phyloP scores from a whole-genome alignment of 352 stramenopile genomes.

The Ophiocytium majus region DNA sequence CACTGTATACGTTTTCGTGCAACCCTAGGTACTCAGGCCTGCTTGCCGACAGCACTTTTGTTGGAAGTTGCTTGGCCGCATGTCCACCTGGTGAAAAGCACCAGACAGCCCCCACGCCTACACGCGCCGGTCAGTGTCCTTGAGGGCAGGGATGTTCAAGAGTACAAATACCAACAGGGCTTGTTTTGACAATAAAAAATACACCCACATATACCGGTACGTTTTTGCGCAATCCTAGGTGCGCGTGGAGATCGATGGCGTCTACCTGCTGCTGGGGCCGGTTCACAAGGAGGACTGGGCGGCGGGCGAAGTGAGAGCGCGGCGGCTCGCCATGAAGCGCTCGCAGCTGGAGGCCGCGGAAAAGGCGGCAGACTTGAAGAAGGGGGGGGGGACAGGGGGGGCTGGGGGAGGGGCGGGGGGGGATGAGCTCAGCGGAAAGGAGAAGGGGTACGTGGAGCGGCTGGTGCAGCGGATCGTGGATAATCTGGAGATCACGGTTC shows the following conservation, averaged over 20 bases:
- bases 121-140: too few species aligned
- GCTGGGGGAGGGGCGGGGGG: background rate
- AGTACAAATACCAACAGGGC: too few species aligned
- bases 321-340: conserved; percentile 38
- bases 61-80: too few species aligned
- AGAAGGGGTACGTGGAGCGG: conserved; percentile 55
- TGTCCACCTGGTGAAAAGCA: too few species aligned
- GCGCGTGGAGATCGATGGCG: conserved; percentile 53
- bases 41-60: too few species aligned
- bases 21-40: too few species aligned
- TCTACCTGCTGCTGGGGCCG: conserved; percentile 56
- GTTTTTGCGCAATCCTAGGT: too few species aligned
- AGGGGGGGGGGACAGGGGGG: background rate
- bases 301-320: conserved; percentile 40
- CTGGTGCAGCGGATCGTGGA: conserved; percentile 62
- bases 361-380: background rate
- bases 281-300: conserved; percentile 39
- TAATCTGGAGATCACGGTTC: conserved; percentile 62
- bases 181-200: too few species aligned
- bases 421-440: conserved; percentile 20
- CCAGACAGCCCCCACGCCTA: too few species aligned
- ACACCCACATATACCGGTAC: too few species aligned
- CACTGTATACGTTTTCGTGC: too few species aligned
- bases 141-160: too few species aligned
- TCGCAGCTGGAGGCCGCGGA: conserved; percentile 29